These are phyloP conservation scores for Datisca glomerata DNA, from an alignment of 306 rosid genomes.

Conservation along the genomic window DNA sequence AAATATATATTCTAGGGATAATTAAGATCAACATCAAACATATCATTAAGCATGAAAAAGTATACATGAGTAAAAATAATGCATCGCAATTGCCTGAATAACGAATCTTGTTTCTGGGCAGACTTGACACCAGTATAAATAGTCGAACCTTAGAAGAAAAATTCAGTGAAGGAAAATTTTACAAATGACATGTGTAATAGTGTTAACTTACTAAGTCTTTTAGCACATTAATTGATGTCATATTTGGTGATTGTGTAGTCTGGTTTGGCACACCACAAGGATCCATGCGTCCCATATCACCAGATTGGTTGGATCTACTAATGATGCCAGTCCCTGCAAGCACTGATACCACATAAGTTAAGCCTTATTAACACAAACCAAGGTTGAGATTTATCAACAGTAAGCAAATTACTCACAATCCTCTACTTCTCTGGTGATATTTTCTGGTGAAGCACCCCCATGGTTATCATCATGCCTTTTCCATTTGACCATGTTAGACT, in stretches of 20 bases:
- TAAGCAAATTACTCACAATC: slow-evolving; percentile 36
- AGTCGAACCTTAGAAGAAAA: too few relatives aligned
- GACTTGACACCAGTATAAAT: too few relatives aligned
- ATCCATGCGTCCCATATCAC: slow-evolving; percentile 29
- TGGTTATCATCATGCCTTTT: slow-evolving; percentile 29
- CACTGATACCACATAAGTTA: slow-evolving; percentile 9
- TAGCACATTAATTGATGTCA: slow-evolving; percentile 23
- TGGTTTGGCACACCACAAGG: slow-evolving; percentile 21
- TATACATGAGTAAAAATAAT: too few relatives aligned
- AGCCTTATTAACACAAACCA: slow-evolving; percentile 1
- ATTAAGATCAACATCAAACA: too few relatives aligned
- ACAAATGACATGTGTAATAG: too few relatives aligned
- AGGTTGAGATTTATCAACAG: slow-evolving; percentile 2
- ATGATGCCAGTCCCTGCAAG: slow-evolving; percentile 35
- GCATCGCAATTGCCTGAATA: too few relatives aligned
- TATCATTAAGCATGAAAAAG: too few relatives aligned
- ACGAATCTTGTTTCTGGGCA: too few relatives aligned
- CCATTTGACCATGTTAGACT: slow-evolving; percentile 22
- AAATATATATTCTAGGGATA: too few relatives aligned
- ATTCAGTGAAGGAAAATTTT: too few relatives aligned
- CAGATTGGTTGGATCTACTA: slow-evolving; percentile 30
- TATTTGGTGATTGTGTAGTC: slow-evolving; percentile 27
- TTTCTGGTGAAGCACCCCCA: slow-evolving; percentile 32
- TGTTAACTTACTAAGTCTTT: slow-evolving; percentile 41
- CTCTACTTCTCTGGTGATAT: slow-evolving; percentile 28